Evolutionary conservation across 2,329 filamentous ascomycete genomes (phyloP).

Genomic region (Pyricularia pennisetigena): DNA sequence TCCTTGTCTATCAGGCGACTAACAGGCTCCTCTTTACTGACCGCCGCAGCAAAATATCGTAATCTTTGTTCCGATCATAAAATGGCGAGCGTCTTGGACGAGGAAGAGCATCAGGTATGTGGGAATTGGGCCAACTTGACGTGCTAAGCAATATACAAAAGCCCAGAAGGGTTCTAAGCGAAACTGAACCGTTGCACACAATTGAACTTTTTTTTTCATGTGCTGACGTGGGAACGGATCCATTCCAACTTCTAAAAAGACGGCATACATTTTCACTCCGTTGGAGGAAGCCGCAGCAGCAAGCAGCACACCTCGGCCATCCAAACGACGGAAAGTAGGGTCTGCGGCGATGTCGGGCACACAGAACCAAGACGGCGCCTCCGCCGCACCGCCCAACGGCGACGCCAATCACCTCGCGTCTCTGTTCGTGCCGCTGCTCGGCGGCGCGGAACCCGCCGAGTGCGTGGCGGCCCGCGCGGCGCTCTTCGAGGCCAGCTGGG

Average conservation of each 20-base stretch:
- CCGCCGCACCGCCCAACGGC: background rate
- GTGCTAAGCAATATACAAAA: background rate
- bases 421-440: conserved; percentile 42
- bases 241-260: background rate
- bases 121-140: background rate
- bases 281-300: conserved; percentile 6
- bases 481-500: conserved; percentile 56
- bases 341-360: conserved; percentile 15
- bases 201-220: background rate
- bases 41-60: background rate
- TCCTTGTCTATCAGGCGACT: background rate
- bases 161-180: background rate
- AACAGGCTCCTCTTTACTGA: background rate
- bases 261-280: conserved; percentile 16
- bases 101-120: conserved; percentile 35
- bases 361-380: background rate
- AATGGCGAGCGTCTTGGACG: conserved; percentile 16
- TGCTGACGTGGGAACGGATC: background rate
- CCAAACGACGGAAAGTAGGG: conserved; percentile 48
- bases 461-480: conserved; percentile 43
- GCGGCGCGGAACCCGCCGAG: conserved; percentile 39
- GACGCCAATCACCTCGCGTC: conserved; percentile 2
- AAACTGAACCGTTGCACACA: background rate
- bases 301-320: conserved; percentile 25
- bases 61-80: background rate